Conservation (phyloP, 768 basidiomycete genomes). For the Imleria badia region DNA sequence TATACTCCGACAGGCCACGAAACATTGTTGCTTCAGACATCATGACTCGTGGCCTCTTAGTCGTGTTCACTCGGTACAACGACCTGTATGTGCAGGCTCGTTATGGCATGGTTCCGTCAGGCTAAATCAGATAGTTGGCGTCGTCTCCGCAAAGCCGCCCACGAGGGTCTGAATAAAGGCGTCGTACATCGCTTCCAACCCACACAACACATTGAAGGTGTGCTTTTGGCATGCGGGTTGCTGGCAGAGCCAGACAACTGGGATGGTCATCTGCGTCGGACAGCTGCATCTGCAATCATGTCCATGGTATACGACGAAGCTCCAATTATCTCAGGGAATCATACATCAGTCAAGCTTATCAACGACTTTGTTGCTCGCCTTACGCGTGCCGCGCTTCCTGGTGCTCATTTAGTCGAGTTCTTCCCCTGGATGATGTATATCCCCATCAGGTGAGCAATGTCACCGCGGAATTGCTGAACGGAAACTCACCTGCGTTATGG, state of each 20-base stretch:
- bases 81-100: conserved; percentile 1
- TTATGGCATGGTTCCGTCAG: not conserved
- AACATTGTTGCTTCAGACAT: conserved; percentile 32
- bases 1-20: conserved; percentile 34
- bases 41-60: conserved; percentile 29
- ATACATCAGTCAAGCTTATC: conserved; percentile 8
- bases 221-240: conserved; percentile 19
- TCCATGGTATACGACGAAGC: conserved; percentile 25
- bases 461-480: no score
- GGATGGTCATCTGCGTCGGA: conserved; percentile 32
- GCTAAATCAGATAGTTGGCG: conserved; percentile 4
- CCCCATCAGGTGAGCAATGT: conserved; percentile 17
- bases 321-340: conserved; percentile 9
- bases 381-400: conserved; percentile 36
- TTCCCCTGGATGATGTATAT: conserved; percentile 35
- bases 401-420: conserved; percentile 37
- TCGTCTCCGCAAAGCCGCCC: conserved; percentile 9
- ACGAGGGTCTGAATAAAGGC: conserved; percentile 4
- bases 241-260: conserved; percentile 28
- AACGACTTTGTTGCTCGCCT: conserved; percentile 27
- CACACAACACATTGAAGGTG: conserved; percentile 5
- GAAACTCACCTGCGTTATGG: not conserved
- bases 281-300: conserved; percentile 30
- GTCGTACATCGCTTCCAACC: conserved; percentile 1
- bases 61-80: conserved; percentile 22